These are phyloP conservation scores for Hanseniaspora pseudoguilliermondii DNA, from an alignment of 805 yeast species.

Conservation along the genomic window DNA sequence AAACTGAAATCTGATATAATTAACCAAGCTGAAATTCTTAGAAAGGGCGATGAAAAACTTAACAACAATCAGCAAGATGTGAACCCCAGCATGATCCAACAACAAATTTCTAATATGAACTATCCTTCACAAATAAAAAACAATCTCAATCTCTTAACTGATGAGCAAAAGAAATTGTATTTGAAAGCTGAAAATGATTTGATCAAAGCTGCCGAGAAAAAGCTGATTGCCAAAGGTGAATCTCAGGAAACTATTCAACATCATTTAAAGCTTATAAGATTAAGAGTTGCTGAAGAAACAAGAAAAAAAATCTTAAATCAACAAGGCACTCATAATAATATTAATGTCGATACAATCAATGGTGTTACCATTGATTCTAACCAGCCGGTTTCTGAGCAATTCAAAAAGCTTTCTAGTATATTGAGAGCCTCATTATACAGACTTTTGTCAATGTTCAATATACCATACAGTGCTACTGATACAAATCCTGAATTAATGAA, in stretches of 20 bases:
- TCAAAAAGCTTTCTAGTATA: slow-evolving; percentile 5
- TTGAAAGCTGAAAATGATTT: slow-evolving; percentile 11
- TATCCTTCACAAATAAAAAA: slow-evolving; percentile 7
- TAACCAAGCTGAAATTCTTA: neutral
- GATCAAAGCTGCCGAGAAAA: slow-evolving; percentile 12
- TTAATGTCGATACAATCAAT: neutral
- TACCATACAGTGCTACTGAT: slow-evolving; percentile 10
- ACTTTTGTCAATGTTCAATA: slow-evolving; percentile 8
- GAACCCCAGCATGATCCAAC: slow-evolving; percentile 1
- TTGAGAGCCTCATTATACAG: slow-evolving; percentile 9
- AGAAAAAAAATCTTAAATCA: slow-evolving; percentile 6
- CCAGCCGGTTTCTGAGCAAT: slow-evolving; percentile 10
- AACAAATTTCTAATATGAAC: neutral
- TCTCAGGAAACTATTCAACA: slow-evolving; percentile 10
- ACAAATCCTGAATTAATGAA: slow-evolving; percentile 11
- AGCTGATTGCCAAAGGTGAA: slow-evolving; percentile 9
- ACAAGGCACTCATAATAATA: neutral
- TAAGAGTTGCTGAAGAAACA: slow-evolving; percentile 12
- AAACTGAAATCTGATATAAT: slow-evolving; percentile 9
- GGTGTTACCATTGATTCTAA: neutral
- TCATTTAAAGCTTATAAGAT: slow-evolving; percentile 6
- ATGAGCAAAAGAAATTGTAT: slow-evolving; percentile 10
- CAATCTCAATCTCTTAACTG: slow-evolving; percentile 2
- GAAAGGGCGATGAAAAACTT: neutral
- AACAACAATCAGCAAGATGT: neutral